These are phyloP conservation scores for Oropetium thomaeum DNA, from an alignment of 176 grass and related monocot species.

Conservation along the genomic window DNA sequence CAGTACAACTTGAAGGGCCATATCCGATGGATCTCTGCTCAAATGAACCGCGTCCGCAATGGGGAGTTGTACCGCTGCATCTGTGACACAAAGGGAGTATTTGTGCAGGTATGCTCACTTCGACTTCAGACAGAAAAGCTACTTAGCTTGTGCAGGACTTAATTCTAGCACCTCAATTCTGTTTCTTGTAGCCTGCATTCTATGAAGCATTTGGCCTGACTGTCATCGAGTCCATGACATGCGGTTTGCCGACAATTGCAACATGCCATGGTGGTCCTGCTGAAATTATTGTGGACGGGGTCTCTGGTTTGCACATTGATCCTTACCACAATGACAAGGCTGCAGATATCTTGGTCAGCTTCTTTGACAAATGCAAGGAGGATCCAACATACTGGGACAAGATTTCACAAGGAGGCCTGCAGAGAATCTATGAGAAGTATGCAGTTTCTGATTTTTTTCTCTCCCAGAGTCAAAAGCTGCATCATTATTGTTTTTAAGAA, in stretches of 20 bases:
- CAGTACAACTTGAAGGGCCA: conserved; percentile 91
- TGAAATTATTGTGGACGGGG: conserved; percentile 89
- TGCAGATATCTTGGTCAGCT: conserved; percentile 69
- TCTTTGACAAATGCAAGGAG: conserved; percentile 72
- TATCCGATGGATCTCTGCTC: conserved; percentile 94
- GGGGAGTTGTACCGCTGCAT: conserved; percentile 91
- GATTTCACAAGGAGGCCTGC: conserved; percentile 73
- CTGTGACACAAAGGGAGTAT: conserved; percentile 82
- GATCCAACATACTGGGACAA: conserved; percentile 81
- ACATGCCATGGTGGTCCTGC: conserved; percentile 88
- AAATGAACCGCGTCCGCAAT: conserved; percentile 91
- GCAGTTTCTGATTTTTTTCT: not conserved
- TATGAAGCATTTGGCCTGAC: conserved; percentile 93
- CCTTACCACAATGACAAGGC: conserved; percentile 91
- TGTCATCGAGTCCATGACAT: conserved; percentile 93
- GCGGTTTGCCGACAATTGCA: conserved; percentile 82
- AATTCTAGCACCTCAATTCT: conserved; percentile 7
- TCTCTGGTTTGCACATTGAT: conserved; percentile 92
- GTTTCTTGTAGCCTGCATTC: conserved; percentile 66
- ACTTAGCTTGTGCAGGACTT: not conserved
- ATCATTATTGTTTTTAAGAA: no score
- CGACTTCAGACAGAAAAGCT: not conserved
- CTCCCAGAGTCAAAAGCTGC: not conserved
- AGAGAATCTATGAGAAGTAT: conserved; percentile 95
- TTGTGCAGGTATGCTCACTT: conserved; percentile 63